These are phyloP conservation scores for Trichosporon coremiiforme DNA, from an alignment of 1,284 basidiomycete species.

Conservation along the genomic window DNA sequence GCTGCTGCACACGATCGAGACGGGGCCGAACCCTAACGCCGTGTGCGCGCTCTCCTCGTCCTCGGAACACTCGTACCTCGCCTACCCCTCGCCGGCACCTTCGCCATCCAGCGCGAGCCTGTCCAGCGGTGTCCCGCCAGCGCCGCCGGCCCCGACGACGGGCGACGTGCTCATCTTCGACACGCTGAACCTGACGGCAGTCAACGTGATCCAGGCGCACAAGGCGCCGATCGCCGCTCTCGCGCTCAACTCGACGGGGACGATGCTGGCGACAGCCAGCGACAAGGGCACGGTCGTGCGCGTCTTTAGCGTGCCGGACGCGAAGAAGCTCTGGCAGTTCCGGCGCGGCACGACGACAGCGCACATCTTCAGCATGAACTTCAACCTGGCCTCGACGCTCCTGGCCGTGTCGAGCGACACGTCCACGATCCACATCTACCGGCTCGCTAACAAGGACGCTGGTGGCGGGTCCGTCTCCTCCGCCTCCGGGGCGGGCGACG, in stretches of 20 bases:
- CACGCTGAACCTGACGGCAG: conserved; percentile 82
- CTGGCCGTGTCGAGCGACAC: conserved; percentile 89
- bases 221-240: conserved; percentile 89
- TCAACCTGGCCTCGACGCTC: conserved; percentile 80
- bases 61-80: conserved; percentile 93
- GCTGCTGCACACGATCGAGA: conserved; percentile 95
- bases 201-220: conserved; percentile 97
- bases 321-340: conserved; percentile 94
- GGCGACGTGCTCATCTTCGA: conserved; percentile 94
- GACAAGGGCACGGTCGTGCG: conserved; percentile 98
- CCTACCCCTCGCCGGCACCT: conserved; percentile 91
- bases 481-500: conserved; percentile 11
- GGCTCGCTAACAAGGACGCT: conserved; percentile 60
- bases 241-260: conserved; percentile 82
- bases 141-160: conserved; percentile 60
- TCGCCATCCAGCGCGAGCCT: conserved; percentile 63
- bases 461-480: not conserved
- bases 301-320: conserved; percentile 87
- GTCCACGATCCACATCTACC: conserved; percentile 97
- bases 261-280: conserved; percentile 87
- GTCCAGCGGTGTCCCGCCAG: conserved; percentile 52
- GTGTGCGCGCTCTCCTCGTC: conserved; percentile 93
- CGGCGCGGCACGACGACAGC: conserved; percentile 83
- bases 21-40: conserved; percentile 90
- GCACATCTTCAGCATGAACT: conserved; percentile 86